A percentile compares a stretch with the other conserved stretches of the same genome.
Conservation (phyloP, 306 rosid genomes). For the Ziziphus jujuba region DNA sequence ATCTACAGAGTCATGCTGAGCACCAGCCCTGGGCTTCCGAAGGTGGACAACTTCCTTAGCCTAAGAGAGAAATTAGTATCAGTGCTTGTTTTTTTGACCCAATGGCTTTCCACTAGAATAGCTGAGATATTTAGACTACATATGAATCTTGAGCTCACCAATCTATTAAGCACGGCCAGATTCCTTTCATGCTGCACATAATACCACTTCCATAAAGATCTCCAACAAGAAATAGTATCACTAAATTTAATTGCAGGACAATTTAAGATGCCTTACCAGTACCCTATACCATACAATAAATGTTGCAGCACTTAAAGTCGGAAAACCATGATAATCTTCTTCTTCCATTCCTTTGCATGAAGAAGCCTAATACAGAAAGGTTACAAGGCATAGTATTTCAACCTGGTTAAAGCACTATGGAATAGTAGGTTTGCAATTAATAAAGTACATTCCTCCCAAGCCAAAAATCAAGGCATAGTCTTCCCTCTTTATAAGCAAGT, state of each 20-base stretch:
- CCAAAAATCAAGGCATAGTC: not conserved
- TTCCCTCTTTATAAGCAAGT: not conserved
- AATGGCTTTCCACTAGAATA: not conserved
- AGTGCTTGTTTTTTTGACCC: constrained; percentile 4
- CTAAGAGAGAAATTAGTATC: constrained; percentile 15
- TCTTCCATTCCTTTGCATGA: constrained; percentile 19
- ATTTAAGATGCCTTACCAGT: constrained; percentile 28
- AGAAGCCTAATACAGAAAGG: constrained; percentile 24
- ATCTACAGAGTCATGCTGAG: constrained; percentile 26
- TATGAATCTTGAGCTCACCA: constrained; percentile 30
- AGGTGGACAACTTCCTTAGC: constrained; percentile 26
- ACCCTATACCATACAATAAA: constrained; percentile 39
- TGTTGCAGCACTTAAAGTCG: constrained; percentile 37
- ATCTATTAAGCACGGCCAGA: constrained; percentile 30
- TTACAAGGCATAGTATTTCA: not conserved
- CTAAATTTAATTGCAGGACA: not conserved
- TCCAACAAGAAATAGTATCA: constrained; percentile 15
- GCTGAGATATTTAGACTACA: not conserved
- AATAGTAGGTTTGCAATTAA: constrained; percentile 1
- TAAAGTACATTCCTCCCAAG: not conserved
- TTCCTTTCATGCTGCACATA: constrained; percentile 47
- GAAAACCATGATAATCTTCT: constrained; percentile 31
- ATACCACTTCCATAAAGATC: constrained; percentile 21
- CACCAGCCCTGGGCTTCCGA: constrained; percentile 24
- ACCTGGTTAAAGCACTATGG: not conserved